A percentile compares a stretch with the other conserved stretches of the same genome.
Conservation (phyloP, 257 asterid species). For the Nicotiana paniculata region DNA sequence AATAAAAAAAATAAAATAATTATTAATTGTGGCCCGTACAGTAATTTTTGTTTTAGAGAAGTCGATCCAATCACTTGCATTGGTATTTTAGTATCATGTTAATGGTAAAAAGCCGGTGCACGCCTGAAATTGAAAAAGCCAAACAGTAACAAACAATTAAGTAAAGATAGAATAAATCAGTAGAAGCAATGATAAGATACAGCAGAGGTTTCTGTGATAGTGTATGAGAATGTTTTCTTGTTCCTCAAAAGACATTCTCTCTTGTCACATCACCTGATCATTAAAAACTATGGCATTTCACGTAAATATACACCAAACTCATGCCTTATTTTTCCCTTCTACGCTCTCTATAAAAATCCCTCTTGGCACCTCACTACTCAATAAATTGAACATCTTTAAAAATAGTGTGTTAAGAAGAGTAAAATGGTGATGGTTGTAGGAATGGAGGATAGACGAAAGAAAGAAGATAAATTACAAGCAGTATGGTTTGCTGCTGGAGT, state of each 20-base stretch:
- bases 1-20: no score
- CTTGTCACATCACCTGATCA: slow-evolving; percentile 37
- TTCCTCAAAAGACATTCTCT: slow-evolving; percentile 32
- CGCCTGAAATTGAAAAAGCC: slow-evolving; percentile 18
- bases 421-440: not conserved
- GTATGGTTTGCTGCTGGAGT: slow-evolving; percentile 87
- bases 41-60: no score
- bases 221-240: slow-evolving; percentile 65
- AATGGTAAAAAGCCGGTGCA: slow-evolving; percentile 6
- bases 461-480: slow-evolving; percentile 49
- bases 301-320: slow-evolving; percentile 11
- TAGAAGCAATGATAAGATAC: slow-evolving; percentile 38
- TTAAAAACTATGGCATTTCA: slow-evolving; percentile 15
- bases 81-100: not conserved
- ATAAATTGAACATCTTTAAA: not conserved
- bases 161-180: not conserved
- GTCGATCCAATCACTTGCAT: no score
- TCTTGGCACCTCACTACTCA: not conserved
- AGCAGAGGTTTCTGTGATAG: slow-evolving; percentile 19
- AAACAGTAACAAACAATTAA: slow-evolving; percentile 11
- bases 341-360: not conserved
- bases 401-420: not conserved
- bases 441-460: slow-evolving; percentile 33
- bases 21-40: no score
- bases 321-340: not conserved